Percentiles rank a stretch among this genome's conserved stretches.
Evolutionary conservation across 1,139 yeast genomes (phyloP).

Genomic region (Lodderomyces oxycetoniae): DNA sequence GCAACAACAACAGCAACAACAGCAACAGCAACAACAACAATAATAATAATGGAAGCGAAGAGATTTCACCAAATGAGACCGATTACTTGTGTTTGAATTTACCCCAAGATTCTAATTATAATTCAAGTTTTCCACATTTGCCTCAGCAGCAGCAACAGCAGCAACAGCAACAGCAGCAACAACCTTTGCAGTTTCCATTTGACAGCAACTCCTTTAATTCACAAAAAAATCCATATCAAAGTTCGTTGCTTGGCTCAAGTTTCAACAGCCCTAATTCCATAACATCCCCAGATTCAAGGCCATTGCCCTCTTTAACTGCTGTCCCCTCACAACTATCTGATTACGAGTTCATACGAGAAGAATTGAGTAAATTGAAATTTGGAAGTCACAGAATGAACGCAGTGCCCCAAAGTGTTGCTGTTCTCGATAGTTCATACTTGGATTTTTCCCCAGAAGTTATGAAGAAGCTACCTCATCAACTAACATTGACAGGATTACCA

Average conservation of each 20-base stretch:
- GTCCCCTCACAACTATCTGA: constrained; percentile 9
- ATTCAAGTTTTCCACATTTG: too few relatives aligned
- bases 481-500: constrained; percentile 64
- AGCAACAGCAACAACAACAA: constrained; percentile 3
- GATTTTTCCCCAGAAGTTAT: constrained; percentile 36
- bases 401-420: constrained; percentile 30
- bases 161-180: constrained; percentile 5
- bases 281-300: constrained; percentile 6
- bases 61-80: constrained; percentile 17
- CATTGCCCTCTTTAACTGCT: neutral
- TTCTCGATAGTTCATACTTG: constrained; percentile 31
- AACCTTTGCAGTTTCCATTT: too few relatives aligned
- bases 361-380: constrained; percentile 52
- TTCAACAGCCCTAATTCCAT: constrained; percentile 7
- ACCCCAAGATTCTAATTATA: constrained; percentile 12
- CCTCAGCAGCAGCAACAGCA: constrained; percentile 4
- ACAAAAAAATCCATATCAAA: neutral
- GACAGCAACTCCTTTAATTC: too few relatives aligned
- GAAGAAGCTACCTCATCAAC: constrained; percentile 51
- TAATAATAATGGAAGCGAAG: constrained; percentile 4
- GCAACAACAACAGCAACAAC: constrained; percentile 5
- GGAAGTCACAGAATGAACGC: constrained; percentile 45
- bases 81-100: constrained; percentile 22
- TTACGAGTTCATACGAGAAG: constrained; percentile 38
- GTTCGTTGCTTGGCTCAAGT: constrained; percentile 1